Evolutionary conservation across 2,329 filamentous ascomycete genomes (phyloP), one percentile per base, ranked within the genome.

Genomic region (Gyromitra esculenta): DNA sequence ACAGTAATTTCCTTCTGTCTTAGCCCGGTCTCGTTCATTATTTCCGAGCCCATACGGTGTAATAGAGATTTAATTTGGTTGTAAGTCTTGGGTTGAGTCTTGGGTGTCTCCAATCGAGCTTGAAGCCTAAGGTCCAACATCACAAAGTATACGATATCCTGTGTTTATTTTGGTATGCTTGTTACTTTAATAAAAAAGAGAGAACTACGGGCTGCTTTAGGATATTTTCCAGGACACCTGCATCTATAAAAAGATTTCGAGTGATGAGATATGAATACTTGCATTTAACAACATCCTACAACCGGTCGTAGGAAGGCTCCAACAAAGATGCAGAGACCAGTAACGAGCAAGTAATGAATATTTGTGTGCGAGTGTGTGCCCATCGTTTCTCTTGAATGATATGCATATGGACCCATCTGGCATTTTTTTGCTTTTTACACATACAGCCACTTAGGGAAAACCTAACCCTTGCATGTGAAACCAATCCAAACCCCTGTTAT

Each of bases 381-480:
- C 9, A 21, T 54, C 45, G 35, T 60, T 69, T 25, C 66, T 68
- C 63, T 67, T 43, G 41, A 54, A 50, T 59, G 52, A 65, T 75
- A 65, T 64, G 63, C 62, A 69, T 73, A 57, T 75, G 56, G 65
- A 70, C 72, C 59, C 39, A 64, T 75, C 72, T 70, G 65, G 72
- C 48, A 25, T 57, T 60, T 48, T 69, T 69, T 45, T 64, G 31
- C 63, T 74, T 75, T 64, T 50, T 43, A 39, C 39, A 18, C 66
- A 70, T 64, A 39, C 48, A 63, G 37, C 65, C 66, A 75, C 60
- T 57, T 18, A 70, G 13, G n/a, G n/a, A 25, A 75, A 59, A 56
- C 72, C 72, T 75, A 75, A 69, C 72, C 72, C 72, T 75, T 69
- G 48, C 66, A 75, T 70, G 35, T 59, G 57, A 65, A 65, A 63